A percentile compares a stretch with the other conserved stretches of the same genome.
These are phyloP conservation scores for Alternaria triticimaculans DNA, from an alignment of 2,329 filamentous ascomycete species.

Conservation along the genomic window DNA sequence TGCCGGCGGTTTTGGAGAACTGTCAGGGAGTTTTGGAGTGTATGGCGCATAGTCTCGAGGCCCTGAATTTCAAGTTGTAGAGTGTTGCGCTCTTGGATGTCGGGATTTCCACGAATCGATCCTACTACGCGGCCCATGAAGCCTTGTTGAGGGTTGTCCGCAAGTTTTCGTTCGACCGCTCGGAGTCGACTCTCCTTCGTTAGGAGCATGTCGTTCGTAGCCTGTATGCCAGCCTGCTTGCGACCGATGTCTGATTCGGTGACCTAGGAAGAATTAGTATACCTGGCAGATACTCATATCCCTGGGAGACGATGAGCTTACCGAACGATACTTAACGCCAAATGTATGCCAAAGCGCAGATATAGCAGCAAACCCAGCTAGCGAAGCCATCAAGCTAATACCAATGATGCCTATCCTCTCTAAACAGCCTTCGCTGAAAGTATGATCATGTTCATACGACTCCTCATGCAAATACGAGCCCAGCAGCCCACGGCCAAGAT, in stretches of 20 bases:
- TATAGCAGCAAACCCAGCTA: constrained; percentile 90
- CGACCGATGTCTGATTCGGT: constrained; percentile 77
- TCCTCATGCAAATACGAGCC: constrained; percentile 58
- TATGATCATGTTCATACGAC: constrained; percentile 51
- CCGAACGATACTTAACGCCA: constrained; percentile 66
- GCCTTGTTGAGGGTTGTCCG: constrained; percentile 58
- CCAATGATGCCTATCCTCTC: constrained; percentile 82
- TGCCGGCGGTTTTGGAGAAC: constrained; percentile 68
- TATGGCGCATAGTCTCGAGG: constrained; percentile 79
- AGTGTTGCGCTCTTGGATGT: constrained; percentile 59
- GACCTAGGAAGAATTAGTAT: constrained; percentile 49
- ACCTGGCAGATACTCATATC: background rate
- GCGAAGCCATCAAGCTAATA: constrained; percentile 82
- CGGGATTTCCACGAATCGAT: constrained; percentile 68
- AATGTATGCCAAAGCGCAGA: constrained; percentile 87
- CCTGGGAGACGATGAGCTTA: constrained; percentile 25
- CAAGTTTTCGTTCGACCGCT: constrained; percentile 70
- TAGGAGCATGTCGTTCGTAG: constrained; percentile 78
- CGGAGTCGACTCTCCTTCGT: constrained; percentile 77
- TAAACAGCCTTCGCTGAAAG: constrained; percentile 63
- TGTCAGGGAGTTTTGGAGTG: constrained; percentile 69
- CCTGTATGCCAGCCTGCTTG: constrained; percentile 79
- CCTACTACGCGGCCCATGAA: constrained; percentile 78
- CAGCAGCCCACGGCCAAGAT: constrained; percentile 69
- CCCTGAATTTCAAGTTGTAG: constrained; percentile 79